A percentile compares a stretch with the other conserved stretches of the same genome.
Conservation (phyloP, 768 basidiomycete genomes). For the Mycena leptocephala region DNA sequence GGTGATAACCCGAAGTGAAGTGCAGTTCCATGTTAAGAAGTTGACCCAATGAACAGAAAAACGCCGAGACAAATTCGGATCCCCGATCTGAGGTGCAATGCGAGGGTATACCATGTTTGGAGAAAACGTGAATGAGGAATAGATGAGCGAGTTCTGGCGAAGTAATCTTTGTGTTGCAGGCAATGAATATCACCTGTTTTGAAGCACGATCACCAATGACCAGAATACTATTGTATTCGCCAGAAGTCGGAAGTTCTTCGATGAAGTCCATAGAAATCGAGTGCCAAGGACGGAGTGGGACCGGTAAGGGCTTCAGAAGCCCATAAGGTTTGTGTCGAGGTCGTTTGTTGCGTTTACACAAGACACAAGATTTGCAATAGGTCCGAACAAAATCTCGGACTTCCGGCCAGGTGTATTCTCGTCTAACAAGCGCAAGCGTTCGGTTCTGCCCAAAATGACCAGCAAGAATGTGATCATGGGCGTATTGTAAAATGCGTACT, state of each 20-base stretch:
- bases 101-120: neutral
- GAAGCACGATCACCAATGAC: conserved; percentile 24
- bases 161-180: conserved; percentile 24
- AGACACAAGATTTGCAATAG: conserved; percentile 31
- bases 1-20: neutral
- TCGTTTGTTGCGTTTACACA: conserved; percentile 29
- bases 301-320: conserved; percentile 41
- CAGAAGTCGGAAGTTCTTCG: conserved; percentile 39
- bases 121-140: conserved; percentile 27
- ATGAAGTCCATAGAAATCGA: conserved; percentile 51
- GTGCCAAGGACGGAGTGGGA: conserved; percentile 41
- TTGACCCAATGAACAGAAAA: too few species aligned
- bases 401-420: conserved; percentile 37
- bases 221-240: conserved; percentile 10
- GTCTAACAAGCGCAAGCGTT: conserved; percentile 21
- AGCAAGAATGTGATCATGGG: neutral
- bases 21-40: neutral
- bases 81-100: too few species aligned
- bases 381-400: conserved; percentile 23
- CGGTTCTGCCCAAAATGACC: conserved; percentile 25
- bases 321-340: neutral
- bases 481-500: neutral
- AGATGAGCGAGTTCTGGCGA: conserved; percentile 28
- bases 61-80: too few species aligned
- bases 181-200: conserved; percentile 33